Percentiles rank a stretch among this genome's conserved stretches.
Evolutionary conservation across 2,329 filamentous ascomycete genomes (phyloP).

Genomic region (Sordariomycetes sp.): DNA sequence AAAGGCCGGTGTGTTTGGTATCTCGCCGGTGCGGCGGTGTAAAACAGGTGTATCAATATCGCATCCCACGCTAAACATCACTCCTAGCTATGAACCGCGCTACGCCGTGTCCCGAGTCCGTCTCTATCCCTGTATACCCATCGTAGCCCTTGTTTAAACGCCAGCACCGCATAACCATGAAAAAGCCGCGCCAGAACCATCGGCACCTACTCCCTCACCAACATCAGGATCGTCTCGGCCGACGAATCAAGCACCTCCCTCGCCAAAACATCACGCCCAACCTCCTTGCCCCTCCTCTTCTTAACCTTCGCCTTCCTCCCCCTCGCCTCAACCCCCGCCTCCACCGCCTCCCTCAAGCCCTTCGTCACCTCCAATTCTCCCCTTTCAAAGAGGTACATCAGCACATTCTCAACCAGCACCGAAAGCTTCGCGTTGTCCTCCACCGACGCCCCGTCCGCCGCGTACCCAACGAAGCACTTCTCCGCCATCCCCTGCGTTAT

Average conservation of each 20-base stretch:
- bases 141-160: background rate
- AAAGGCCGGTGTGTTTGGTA: background rate
- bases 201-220: constrained; percentile 15
- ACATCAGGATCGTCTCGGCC: constrained; percentile 23
- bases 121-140: background rate
- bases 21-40: background rate
- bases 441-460: constrained; percentile 45
- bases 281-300: constrained; percentile 15
- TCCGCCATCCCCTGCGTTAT: constrained; percentile 33
- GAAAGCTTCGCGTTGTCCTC: constrained; percentile 64
- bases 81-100: background rate
- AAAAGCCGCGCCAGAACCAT: background rate
- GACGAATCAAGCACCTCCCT: constrained; percentile 29
- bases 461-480: constrained; percentile 49
- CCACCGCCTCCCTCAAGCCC: constrained; percentile 23
- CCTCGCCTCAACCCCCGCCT: constrained; percentile 33
- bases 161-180: background rate
- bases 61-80: background rate
- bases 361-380: background rate
- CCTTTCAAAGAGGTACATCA: background rate
- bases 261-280: constrained; percentile 25
- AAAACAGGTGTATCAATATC: constrained; percentile 2
- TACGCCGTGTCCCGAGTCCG: background rate
- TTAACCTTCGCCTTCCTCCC: constrained; percentile 30
- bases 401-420: constrained; percentile 46